Base-by-base conservation (phyloP, 495 filamentous ascomycete genomes). In the Lasiosphaeriaceae sp. region DNA sequence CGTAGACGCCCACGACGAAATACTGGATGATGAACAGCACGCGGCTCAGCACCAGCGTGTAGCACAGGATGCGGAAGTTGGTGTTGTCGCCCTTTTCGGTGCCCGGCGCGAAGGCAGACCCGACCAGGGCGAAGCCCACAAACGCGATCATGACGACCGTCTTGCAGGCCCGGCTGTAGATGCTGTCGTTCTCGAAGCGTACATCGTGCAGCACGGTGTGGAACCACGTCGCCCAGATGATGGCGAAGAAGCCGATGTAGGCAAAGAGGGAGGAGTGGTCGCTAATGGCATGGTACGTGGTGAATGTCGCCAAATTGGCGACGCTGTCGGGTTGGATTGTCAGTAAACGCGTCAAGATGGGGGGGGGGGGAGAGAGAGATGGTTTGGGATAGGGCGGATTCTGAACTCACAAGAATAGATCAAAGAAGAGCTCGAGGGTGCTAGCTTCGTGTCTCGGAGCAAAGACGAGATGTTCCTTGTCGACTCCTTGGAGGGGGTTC, bases 141-240 rank as follows among this genome's bases (percentile, higher is more conserved):
- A 88, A 86, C 39, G 77, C 76, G 11, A 74, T 82, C 35, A 90
- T 76, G 62, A 88, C 84, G 23, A 83, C 53, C 8, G 78, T 78
- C 65, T 89, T 88, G 67, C 81, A 85, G 20, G 76, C 61, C 26
- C 86, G 76, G 55, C 87, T 84, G 63, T 84, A 86, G 55, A 88
- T 72, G n/a, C 77, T 83, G 64, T 90, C 87, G 52, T 78, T 70
- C 12, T 79, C 80, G 69, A 89, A 89, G 1, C 87, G 84, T 31
- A 89, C 78, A 62, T 90, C 87, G 67, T 83, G 83, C 20, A 89
- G 75, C 12, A 80, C 81, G 24, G 85, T 82, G 67, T 87, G 83
- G 26, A 86, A 73, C 87, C 87, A 90, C 35, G 85, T 87, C 52
- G 85, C 83, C 86, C 87, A 90, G 12, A 90, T 77, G 45, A 89